These are phyloP conservation scores for Boletus barrowsii DNA, from an alignment of 768 basidiomycete genomes.

Conservation along the genomic window DNA sequence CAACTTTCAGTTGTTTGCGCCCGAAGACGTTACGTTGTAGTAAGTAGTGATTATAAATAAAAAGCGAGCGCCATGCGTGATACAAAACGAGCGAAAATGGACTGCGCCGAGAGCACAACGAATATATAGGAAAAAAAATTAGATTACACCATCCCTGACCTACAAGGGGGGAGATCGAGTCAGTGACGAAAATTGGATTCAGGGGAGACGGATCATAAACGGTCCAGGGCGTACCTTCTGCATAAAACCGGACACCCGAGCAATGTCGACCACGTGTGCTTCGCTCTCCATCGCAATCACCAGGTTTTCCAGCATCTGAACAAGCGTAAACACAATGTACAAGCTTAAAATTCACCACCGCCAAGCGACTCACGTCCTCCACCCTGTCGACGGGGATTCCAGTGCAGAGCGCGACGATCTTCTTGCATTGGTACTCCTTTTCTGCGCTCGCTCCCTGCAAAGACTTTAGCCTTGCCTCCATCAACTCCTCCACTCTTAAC, in stretches of 20 bases:
- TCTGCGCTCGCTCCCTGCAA: slow-evolving; percentile 81
- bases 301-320: slow-evolving; percentile 79
- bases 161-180: slow-evolving; percentile 22
- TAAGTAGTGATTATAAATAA: slow-evolving; percentile 15
- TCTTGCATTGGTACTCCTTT: slow-evolving; percentile 89
- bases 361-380: slow-evolving; percentile 69
- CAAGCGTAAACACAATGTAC: slow-evolving; percentile 26
- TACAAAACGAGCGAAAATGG: slow-evolving; percentile 31
- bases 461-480: slow-evolving; percentile 63
- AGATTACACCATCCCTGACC: slow-evolving; percentile 43
- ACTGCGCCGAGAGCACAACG: not conserved
- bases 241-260: slow-evolving; percentile 87
- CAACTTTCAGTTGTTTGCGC: slow-evolving; percentile 90
- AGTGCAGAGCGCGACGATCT: slow-evolving; percentile 85
- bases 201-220: slow-evolving; percentile 19
- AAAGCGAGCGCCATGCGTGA: slow-evolving; percentile 24
- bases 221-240: slow-evolving; percentile 59
- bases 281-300: slow-evolving; percentile 89
- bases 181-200: slow-evolving; percentile 16
- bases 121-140: slow-evolving; percentile 25
- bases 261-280: slow-evolving; percentile 74
- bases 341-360: slow-evolving; percentile 11
- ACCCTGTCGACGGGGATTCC: slow-evolving; percentile 85
- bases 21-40: slow-evolving; percentile 51
- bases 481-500: slow-evolving; percentile 67